Percentiles rank a stretch among this genome's conserved stretches.
These are phyloP conservation scores for Coelastrella sp. DNA, from an alignment of 139 green algal species.

Conservation along the genomic window DNA sequence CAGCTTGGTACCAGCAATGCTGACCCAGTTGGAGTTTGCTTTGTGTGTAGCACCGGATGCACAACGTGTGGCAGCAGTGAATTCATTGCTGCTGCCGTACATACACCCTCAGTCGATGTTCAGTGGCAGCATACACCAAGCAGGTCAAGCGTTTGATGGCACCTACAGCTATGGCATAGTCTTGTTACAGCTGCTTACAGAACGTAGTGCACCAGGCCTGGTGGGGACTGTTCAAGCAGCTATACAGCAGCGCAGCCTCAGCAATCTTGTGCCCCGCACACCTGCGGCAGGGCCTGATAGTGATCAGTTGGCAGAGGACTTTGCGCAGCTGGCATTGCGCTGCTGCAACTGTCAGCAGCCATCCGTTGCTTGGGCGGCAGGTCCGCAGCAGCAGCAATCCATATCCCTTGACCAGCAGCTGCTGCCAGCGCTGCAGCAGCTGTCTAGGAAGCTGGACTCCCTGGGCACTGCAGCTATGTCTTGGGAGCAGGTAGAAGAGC, in stretches of 20 bases:
- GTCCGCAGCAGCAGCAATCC: not conserved
- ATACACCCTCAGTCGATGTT: conserved; percentile 65
- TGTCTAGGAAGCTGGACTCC: conserved; percentile 46
- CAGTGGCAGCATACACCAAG: not conserved
- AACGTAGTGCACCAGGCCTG: conserved; percentile 64
- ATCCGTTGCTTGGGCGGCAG: not conserved
- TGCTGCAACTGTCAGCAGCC: conserved; percentile 51
- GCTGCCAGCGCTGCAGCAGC: conserved; percentile 64
- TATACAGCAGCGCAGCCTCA: conserved; percentile 50
- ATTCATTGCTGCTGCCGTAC: conserved; percentile 62
- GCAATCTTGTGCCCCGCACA: conserved; percentile 60
- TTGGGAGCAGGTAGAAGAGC: conserved; percentile 76
- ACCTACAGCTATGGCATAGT: conserved; percentile 71
- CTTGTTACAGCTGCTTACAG: conserved; percentile 73
- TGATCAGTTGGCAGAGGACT: conserved; percentile 41
- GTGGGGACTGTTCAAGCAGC: conserved; percentile 60
- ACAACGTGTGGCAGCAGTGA: conserved; percentile 7
- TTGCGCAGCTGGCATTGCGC: conserved; percentile 59
- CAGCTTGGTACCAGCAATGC: conserved; percentile 64
- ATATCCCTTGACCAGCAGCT: conserved; percentile 60
- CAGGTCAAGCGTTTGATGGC: conserved; percentile 21
- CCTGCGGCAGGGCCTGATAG: conserved; percentile 17
- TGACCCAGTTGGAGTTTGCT: conserved; percentile 67
- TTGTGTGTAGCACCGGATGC: conserved; percentile 33
- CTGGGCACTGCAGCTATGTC: conserved; percentile 61